Evolutionary conservation across 495 filamentous ascomycete genomes (phyloP).

Genomic region (Aspergillus cavernicola): DNA sequence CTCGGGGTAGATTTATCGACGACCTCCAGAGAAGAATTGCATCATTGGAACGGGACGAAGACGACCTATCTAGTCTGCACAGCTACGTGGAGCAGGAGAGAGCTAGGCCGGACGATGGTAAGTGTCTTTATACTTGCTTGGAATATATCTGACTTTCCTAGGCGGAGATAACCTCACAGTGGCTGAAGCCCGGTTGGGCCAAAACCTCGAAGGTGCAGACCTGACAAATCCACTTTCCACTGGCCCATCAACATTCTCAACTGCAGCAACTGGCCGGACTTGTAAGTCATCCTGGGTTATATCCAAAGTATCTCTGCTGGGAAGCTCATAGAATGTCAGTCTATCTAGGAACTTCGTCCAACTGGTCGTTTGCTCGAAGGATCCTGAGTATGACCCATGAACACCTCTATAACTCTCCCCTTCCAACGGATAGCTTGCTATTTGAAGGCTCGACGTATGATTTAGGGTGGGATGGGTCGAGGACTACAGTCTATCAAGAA

Average conservation of each 20-base stretch:
- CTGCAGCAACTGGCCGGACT: constrained; percentile 25
- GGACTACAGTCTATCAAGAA: constrained; percentile 24
- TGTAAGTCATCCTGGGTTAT: constrained; percentile 17
- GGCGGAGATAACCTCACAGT: neutral
- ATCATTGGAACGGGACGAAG: constrained; percentile 21
- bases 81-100: constrained; percentile 8
- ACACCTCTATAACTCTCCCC: constrained; percentile 29
- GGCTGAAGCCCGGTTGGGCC: neutral
- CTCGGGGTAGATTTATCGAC: constrained; percentile 29
- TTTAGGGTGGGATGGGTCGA: constrained; percentile 38
- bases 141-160: neutral
- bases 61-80: constrained; percentile 11
- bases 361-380: constrained; percentile 44
- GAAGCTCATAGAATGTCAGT: constrained; percentile 18
- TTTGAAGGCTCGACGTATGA: constrained; percentile 41
- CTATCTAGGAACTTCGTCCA: constrained; percentile 44
- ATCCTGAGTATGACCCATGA: constrained; percentile 39
- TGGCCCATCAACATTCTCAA: constrained; percentile 33
- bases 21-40: constrained; percentile 36
- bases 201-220: constrained; percentile 12
- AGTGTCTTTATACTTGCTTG: neutral
- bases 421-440: constrained; percentile 32
- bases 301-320: neutral
- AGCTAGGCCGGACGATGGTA: constrained; percentile 5
- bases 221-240: constrained; percentile 38